Conservation (phyloP, 352 stramenopile species). For the Hyaloperonospora brassicae region DNA sequence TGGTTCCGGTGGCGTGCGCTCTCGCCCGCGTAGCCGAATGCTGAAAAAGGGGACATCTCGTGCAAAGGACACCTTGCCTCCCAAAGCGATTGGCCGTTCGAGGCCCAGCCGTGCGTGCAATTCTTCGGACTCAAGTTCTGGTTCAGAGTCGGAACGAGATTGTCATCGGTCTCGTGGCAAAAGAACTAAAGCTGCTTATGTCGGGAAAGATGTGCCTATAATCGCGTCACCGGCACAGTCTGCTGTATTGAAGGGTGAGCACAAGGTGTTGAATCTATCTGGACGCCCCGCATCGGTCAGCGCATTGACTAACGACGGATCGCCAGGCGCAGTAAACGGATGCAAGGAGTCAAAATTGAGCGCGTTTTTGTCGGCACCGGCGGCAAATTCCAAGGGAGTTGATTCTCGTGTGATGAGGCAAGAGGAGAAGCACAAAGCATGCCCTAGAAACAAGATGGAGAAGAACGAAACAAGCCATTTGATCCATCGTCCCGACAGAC, state of each 20-base stretch:
- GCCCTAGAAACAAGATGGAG: conserved; percentile 1
- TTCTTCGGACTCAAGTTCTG: conserved; percentile 13
- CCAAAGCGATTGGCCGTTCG: conserved; percentile 9
- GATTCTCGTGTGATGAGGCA: conserved; percentile 5
- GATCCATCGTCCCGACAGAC: conserved; percentile 6
- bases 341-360: conserved; percentile 6
- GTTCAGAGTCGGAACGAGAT: conserved; percentile 7
- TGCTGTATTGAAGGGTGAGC: conserved; percentile 26
- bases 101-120: conserved; percentile 3
- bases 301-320: conserved; percentile 14
- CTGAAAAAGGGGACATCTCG: conserved; percentile 3
- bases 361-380: background rate
- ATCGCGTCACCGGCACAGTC: conserved; percentile 11
- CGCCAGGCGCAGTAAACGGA: conserved; percentile 1
- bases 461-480: conserved; percentile 9
- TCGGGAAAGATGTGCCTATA: conserved; percentile 4
- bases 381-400: conserved; percentile 1
- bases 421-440: conserved; percentile 7
- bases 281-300: conserved; percentile 12
- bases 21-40: conserved; percentile 19
- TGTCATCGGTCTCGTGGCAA: no score
- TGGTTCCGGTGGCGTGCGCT: conserved; percentile 21
- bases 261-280: conserved; percentile 27
- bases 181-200: no score
- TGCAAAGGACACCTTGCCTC: background rate